These are phyloP conservation scores for Camelina hispida DNA, from an alignment of 345 rosid genomes.

Conservation along the genomic window DNA sequence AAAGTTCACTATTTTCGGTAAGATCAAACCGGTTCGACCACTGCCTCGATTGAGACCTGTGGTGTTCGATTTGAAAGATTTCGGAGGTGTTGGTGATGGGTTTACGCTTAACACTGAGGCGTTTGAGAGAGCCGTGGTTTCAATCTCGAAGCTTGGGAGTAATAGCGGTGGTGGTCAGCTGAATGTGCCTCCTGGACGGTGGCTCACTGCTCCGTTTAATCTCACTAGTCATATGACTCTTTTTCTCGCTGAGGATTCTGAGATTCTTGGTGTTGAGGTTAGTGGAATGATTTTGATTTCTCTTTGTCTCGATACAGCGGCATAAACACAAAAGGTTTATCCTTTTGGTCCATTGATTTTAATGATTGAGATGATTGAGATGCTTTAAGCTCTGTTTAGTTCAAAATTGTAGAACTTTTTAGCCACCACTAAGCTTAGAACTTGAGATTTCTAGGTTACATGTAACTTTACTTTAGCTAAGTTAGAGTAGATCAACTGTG, in stretches of 20 bases:
- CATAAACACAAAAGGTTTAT: neutral
- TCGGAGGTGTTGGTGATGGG: constrained; percentile 95
- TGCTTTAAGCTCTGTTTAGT: constrained; percentile 8
- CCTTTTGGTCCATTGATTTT: neutral
- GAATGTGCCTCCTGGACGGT: constrained; percentile 89
- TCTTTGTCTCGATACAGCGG: neutral
- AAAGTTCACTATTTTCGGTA: constrained; percentile 49
- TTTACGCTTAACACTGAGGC: constrained; percentile 79
- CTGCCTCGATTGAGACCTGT: constrained; percentile 63
- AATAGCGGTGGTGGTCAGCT: constrained; percentile 92
- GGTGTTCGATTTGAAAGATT: constrained; percentile 83
- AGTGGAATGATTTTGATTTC: constrained; percentile 25
- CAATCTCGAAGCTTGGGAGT: constrained; percentile 72
- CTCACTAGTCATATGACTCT: constrained; percentile 92
- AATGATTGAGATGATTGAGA: neutral
- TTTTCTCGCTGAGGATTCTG: constrained; percentile 84
- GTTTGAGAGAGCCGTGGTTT: constrained; percentile 80
- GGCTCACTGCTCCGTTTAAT: constrained; percentile 98
- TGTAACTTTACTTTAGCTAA: neutral
- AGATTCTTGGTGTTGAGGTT: constrained; percentile 86
- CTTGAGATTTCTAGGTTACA: neutral
- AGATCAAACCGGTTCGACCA: constrained; percentile 46
- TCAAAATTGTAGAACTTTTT: neutral
- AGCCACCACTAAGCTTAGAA: constrained; percentile 9
- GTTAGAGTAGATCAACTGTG: neutral